Evolutionary conservation across 257 asterid genomes (phyloP).

Genomic region (Solanum boliviense): DNA sequence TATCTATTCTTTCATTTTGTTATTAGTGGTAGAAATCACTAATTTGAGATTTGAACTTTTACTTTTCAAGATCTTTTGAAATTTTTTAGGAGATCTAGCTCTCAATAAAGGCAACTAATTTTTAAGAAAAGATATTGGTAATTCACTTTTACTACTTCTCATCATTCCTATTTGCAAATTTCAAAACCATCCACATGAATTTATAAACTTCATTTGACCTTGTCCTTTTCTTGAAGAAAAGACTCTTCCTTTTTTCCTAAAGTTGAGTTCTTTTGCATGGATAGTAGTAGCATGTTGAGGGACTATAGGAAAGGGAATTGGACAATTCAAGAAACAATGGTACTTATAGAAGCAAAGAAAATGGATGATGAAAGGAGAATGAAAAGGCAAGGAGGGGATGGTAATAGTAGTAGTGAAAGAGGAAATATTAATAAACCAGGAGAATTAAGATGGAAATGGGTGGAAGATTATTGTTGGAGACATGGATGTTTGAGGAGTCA

Average conservation of each 20-base stretch:
- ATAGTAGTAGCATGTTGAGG: constrained; percentile 25
- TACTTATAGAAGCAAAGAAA: constrained; percentile 71
- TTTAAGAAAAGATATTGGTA: neutral
- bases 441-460: constrained; percentile 96
- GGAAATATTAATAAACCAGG: constrained; percentile 47
- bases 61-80: constrained; percentile 10
- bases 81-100: neutral
- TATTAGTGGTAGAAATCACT: constrained; percentile 21
- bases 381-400: constrained; percentile 45
- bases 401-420: constrained; percentile 5
- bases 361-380: constrained; percentile 82
- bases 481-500: constrained; percentile 76
- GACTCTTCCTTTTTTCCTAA: neutral
- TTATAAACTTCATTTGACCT: neutral
- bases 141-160: neutral
- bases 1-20: neutral
- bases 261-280: constrained; percentile 26
- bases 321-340: constrained; percentile 79
- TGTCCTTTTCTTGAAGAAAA: neutral
- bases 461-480: constrained; percentile 87
- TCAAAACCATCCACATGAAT: neutral
- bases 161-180: neutral
- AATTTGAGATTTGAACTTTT: constrained; percentile 17
- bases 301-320: constrained; percentile 95
- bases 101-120: neutral